phyloP scores from a whole-genome alignment of 2,329 filamentous ascomycete genomes.

The Calonectria multiphialidica region DNA sequence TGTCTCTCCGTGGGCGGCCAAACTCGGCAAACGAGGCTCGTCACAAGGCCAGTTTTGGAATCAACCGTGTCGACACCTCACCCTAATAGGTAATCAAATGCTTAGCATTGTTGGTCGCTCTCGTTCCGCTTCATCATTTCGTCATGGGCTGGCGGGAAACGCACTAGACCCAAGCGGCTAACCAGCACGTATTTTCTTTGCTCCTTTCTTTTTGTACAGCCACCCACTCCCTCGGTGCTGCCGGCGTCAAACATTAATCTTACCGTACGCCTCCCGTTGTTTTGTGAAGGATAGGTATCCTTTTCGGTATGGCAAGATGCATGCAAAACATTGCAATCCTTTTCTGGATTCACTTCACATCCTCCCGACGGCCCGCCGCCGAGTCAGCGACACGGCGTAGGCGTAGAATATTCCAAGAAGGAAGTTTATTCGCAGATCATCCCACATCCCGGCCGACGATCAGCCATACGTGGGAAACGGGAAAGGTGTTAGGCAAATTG shows the following conservation, averaged over 20 bases:
- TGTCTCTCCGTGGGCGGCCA: neutral
- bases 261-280: neutral
- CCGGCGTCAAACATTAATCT: neutral
- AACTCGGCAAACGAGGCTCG: neutral
- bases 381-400: conserved; percentile 18
- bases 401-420: conserved; percentile 16
- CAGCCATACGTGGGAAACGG: neutral
- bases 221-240: neutral
- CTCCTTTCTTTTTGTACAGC: neutral
- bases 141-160: neutral
- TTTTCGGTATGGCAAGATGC: neutral
- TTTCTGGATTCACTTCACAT: neutral
- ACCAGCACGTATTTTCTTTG: neutral
- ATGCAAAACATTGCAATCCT: neutral
- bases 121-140: neutral
- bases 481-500: neutral
- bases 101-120: neutral
- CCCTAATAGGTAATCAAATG: neutral
- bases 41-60: neutral
- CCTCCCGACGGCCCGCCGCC: conserved; percentile 16
- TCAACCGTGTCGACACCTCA: neutral
- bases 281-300: neutral
- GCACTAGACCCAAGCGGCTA: neutral
- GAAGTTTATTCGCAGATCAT: neutral
- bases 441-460: neutral